Conservation (phyloP, 1,284 basidiomycete genomes). For the Amylostereum areolatum region DNA sequence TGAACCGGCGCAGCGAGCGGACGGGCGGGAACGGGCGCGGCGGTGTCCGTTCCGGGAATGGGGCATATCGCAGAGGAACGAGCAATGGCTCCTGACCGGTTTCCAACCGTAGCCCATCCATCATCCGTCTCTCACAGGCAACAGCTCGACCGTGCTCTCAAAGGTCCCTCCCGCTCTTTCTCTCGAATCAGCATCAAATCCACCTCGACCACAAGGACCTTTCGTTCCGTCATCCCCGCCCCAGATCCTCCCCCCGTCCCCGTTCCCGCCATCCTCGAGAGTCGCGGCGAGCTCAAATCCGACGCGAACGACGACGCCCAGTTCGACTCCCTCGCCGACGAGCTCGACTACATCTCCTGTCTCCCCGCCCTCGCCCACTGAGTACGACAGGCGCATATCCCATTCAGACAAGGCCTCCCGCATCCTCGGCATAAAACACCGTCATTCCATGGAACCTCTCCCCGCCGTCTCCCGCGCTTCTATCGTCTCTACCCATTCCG, state of each 20-base stretch:
- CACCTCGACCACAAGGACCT: background rate
- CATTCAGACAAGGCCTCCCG: constrained; percentile 55
- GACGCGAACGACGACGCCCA: constrained; percentile 18
- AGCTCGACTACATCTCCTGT: constrained; percentile 64
- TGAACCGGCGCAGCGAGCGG: too few relatives aligned
- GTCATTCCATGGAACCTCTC: constrained; percentile 74
- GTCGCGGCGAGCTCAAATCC: constrained; percentile 13
- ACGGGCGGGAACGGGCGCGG: too few relatives aligned
- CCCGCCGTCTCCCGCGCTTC: constrained; percentile 68
- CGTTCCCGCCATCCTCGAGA: constrained; percentile 5
- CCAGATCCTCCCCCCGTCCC: constrained; percentile 11
- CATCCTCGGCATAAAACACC: constrained; percentile 67
- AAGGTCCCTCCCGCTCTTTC: too few relatives aligned
- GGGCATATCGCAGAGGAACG: too few relatives aligned
- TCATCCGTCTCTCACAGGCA: too few relatives aligned
- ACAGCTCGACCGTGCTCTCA: too few relatives aligned
- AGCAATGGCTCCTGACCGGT: too few relatives aligned
- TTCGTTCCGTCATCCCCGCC: constrained; percentile 1
- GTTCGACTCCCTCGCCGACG: constrained; percentile 41
- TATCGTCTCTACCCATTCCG: constrained; percentile 71
- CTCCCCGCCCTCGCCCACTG: constrained; percentile 21
- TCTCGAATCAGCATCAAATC: background rate
- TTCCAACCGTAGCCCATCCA: too few relatives aligned
- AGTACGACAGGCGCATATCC: constrained; percentile 15
- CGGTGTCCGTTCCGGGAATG: too few relatives aligned